Evolutionary conservation across 1,139 yeast genomes (phyloP).

Genomic region (Blastobotrys arbuscula): DNA sequence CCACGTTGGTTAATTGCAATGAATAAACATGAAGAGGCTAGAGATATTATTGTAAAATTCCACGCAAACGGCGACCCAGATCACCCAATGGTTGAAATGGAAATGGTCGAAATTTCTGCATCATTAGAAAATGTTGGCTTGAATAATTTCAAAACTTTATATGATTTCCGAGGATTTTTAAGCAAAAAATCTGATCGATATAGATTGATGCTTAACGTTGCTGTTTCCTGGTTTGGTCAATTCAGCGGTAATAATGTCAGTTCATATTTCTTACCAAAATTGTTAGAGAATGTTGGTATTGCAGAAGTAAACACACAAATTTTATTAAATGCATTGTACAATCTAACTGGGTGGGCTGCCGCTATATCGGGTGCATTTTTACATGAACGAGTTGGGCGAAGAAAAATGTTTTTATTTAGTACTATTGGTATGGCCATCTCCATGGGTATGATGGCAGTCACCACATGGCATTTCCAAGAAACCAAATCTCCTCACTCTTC

Average conservation of each 20-base stretch:
- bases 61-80: slow-evolving; percentile 15
- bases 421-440: slow-evolving; percentile 17
- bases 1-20: slow-evolving; percentile 46
- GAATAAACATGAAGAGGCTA: slow-evolving; percentile 9
- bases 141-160: slow-evolving; percentile 11
- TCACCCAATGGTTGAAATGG: slow-evolving; percentile 19
- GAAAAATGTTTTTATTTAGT: slow-evolving; percentile 18
- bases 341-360: slow-evolving; percentile 15
- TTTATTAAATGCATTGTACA: slow-evolving; percentile 16
- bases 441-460: slow-evolving; percentile 20
- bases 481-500: slow-evolving; percentile 13
- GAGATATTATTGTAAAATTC: slow-evolving; percentile 8
- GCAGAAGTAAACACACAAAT: slow-evolving; percentile 16
- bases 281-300: slow-evolving; percentile 20
- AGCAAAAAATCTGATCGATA: slow-evolving; percentile 35
- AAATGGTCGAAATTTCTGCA: slow-evolving; percentile 23
- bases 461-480: slow-evolving; percentile 16
- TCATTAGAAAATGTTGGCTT: slow-evolving; percentile 17
- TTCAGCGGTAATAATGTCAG: slow-evolving; percentile 22
- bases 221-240: slow-evolving; percentile 23
- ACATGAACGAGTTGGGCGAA: slow-evolving; percentile 19
- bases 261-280: slow-evolving; percentile 20
- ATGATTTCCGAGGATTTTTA: slow-evolving; percentile 34
- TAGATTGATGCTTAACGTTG: slow-evolving; percentile 36
- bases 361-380: slow-evolving; percentile 19